A percentile compares a stretch with the other conserved stretches of the same genome.
Evolutionary conservation across 768 basidiomycete species (phyloP).

Genomic region (Hygrocybe coccinea): DNA sequence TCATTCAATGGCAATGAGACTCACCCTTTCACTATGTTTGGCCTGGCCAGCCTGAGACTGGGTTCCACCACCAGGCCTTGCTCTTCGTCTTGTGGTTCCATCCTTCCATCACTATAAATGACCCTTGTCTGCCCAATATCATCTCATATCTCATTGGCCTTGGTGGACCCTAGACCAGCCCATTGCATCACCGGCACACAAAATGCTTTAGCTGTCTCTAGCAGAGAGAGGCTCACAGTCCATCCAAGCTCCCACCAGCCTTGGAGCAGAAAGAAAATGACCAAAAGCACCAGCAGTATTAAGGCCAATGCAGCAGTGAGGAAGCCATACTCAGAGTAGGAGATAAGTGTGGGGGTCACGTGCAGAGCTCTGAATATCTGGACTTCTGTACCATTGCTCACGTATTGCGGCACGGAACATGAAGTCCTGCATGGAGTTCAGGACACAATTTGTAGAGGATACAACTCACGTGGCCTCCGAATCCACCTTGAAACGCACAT

Average conservation of each 20-base stretch:
- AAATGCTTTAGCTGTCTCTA: conserved; percentile 1
- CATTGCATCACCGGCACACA: neutral
- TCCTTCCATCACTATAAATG: neutral
- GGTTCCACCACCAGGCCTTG: neutral
- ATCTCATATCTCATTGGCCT: neutral
- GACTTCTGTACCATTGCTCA: conserved; percentile 1
- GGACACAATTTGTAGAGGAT: neutral
- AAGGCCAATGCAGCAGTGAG: neutral
- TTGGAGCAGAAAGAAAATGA: neutral
- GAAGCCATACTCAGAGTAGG: neutral
- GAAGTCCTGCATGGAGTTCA: conserved; percentile 4
- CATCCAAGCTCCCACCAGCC: neutral
- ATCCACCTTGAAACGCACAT: too few relatives aligned
- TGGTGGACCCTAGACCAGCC: neutral
- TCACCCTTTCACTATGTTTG: neutral
- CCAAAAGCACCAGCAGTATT: neutral
- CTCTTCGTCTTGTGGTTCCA: neutral
- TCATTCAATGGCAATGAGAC: neutral
- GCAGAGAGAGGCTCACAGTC: neutral
- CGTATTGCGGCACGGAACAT: conserved; percentile 1
- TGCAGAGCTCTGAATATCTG: neutral
- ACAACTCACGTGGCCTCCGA: too few relatives aligned
- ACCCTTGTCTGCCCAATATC: neutral
- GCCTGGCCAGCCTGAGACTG: neutral
- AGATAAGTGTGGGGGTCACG: neutral